Evolutionary conservation across 1,284 basidiomycete species (phyloP).

Genomic region (Phaffia rhodozyma): DNA sequence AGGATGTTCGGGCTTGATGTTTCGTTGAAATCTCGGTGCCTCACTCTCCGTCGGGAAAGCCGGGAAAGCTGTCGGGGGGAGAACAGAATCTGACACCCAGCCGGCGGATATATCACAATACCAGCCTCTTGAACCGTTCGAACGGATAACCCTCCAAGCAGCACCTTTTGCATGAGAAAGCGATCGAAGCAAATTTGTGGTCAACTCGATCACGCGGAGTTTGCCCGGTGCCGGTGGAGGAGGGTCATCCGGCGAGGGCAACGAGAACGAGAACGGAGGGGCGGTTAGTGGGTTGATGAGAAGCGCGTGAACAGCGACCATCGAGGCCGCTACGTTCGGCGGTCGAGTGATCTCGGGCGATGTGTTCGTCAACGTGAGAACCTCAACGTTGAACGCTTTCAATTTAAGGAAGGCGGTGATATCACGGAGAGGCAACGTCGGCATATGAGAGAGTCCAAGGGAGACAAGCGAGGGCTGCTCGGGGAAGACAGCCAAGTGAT

Average conservation of each 20-base stretch:
- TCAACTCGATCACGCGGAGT: slow-evolving; percentile 78
- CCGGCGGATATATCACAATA: slow-evolving; percentile 65
- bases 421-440: slow-evolving; percentile 52
- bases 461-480: slow-evolving; percentile 69
- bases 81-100: slow-evolving; percentile 19
- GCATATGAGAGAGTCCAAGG: slow-evolving; percentile 76
- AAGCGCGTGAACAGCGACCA: slow-evolving; percentile 51
- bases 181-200: slow-evolving; percentile 54
- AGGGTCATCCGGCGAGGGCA: slow-evolving; percentile 28
- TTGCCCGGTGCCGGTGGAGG: slow-evolving; percentile 50
- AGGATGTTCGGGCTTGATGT: slow-evolving; percentile 51
- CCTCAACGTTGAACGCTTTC: slow-evolving; percentile 67
- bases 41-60: slow-evolving; percentile 11
- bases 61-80: background rate
- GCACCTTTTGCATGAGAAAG: slow-evolving; percentile 42
- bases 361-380: slow-evolving; percentile 70
- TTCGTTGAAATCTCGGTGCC: slow-evolving; percentile 43
- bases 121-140: slow-evolving; percentile 90
- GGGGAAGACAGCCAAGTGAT: slow-evolving; percentile 44
- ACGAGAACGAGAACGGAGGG: slow-evolving; percentile 50
- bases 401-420: slow-evolving; percentile 57
- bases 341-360: slow-evolving; percentile 54
- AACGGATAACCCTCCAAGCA: slow-evolving; percentile 72
- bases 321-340: slow-evolving; percentile 44
- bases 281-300: slow-evolving; percentile 66